Base-by-base conservation (phyloP, 1,284 basidiomycete genomes). In the Inonotus obliquus region DNA sequence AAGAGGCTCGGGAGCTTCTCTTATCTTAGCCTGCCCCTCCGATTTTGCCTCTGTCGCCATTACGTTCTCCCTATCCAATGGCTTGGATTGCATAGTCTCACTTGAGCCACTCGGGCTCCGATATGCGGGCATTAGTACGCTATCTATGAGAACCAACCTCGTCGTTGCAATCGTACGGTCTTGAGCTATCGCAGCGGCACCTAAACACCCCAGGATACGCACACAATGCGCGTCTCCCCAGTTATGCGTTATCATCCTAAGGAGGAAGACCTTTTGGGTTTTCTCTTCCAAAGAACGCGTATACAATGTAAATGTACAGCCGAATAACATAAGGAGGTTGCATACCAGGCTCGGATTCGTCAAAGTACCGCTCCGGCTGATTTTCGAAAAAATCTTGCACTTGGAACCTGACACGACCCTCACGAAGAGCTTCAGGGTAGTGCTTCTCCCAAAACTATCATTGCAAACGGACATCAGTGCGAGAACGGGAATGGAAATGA, bases 381-480 rank as follows among this genome's bases (percentile, higher is more conserved):
- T 47, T 4, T 4, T 60, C 58, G 48, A 63, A 60, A 54, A 63
- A 63, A 37, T 52, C 41, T 11, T 57, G 58, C 4, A 25, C 62
- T 23, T 59, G 66, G 59, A 68, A 69, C 1, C 66, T 59, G 44
- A 72, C 66, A 19, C 67, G 63, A 2, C 66, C 67, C 5, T 62
- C 64, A 13, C 62, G 65, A n/a, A 70, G 66, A 0, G 69, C 65
- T 19, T 65, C 60, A 1, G 68, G 60, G 37, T 67, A 63, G 2
- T 66, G 57, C 4, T 63, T 56, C 11, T 70, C 64, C 69, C 68
- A 70, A 25, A 68, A 68, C 69, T 71, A 38, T 23, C 41, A 35
- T n/a, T n/a, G n/a, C n/a, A n/a, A n/a, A n/a, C n/a, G n/a, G n/a
- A 14, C 37, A 2, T 14, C 23, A 25, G 1, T 9, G 7, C 9